phyloP scores from a whole-genome alignment of 2,329 filamentous ascomycete genomes.

The Raffaelea arxii region DNA sequence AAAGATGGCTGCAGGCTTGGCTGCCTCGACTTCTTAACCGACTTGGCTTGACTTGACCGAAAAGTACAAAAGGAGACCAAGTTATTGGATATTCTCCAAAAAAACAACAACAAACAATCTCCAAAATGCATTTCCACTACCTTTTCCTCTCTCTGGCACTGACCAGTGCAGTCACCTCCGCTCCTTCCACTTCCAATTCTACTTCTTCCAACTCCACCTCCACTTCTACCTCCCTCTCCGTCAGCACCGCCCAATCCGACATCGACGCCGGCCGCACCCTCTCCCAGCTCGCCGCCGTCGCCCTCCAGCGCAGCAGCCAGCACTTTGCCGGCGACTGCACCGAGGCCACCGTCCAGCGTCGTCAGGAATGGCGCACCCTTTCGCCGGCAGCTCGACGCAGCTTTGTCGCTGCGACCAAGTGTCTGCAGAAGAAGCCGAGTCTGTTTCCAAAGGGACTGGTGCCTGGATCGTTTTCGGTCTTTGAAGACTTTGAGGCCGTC shows the following conservation, averaged over 20 bases:
- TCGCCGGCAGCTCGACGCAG: not conserved
- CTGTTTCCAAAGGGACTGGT: not conserved
- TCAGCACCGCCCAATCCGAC: not conserved
- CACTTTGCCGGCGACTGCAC: not conserved
- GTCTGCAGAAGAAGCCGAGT: not conserved
- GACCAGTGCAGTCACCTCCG: too few relatives aligned
- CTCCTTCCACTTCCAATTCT: too few relatives aligned
- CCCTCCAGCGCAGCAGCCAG: not conserved
- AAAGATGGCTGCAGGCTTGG: too few relatives aligned
- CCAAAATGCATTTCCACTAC: too few relatives aligned
- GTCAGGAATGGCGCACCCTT: not conserved
- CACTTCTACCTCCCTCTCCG: not conserved
- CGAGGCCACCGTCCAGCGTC: not conserved
- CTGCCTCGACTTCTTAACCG: too few relatives aligned
- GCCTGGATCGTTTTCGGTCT: not conserved
- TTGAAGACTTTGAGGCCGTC: not conserved
- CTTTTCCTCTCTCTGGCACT: too few relatives aligned
- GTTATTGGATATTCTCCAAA: too few relatives aligned
- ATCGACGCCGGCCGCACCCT: not conserved
- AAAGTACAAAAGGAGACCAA: too few relatives aligned
- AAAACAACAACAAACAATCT: too few relatives aligned
- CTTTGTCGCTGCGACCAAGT: not conserved
- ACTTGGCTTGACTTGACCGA: too few relatives aligned
- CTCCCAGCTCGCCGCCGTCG: not conserved
- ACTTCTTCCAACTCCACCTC: not conserved